Percentiles rank a stretch among this genome's conserved stretches.
Conservation (phyloP, 805 yeast species). For the Monosporozyma aquatica region DNA sequence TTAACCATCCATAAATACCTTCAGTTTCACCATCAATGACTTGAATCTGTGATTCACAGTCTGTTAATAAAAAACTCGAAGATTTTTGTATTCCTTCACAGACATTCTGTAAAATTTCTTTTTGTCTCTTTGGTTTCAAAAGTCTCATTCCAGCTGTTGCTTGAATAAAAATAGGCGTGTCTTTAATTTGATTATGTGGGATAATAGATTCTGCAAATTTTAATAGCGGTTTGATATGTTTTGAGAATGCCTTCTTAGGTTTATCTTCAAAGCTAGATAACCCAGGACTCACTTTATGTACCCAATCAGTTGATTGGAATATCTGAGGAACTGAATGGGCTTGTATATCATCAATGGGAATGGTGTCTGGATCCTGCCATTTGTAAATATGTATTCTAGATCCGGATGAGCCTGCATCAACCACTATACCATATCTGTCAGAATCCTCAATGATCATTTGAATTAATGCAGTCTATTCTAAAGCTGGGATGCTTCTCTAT, state of each 20-base stretch:
- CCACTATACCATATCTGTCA: constrained; percentile 65
- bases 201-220: constrained; percentile 61
- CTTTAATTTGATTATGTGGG: constrained; percentile 48
- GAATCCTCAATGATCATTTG: constrained; percentile 2
- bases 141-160: constrained; percentile 98
- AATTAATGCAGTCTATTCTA: too few species aligned
- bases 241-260: constrained; percentile 52
- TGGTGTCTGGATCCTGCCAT: constrained; percentile 52
- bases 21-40: constrained; percentile 92
- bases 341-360: constrained; percentile 18
- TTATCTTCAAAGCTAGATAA: constrained; percentile 57
- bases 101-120: constrained; percentile 45
- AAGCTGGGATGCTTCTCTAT: too few species aligned
- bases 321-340: constrained; percentile 60
- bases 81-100: constrained; percentile 49
- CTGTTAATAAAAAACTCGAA: constrained; percentile 43
- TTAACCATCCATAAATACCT: constrained; percentile 94
- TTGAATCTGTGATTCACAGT: constrained; percentile 65
- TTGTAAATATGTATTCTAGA: constrained; percentile 76
- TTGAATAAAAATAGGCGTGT: constrained; percentile 81
- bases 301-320: constrained; percentile 58
- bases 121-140: constrained; percentile 45
- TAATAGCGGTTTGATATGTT: constrained; percentile 59
- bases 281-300: constrained; percentile 70
- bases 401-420: constrained; percentile 95